phyloP scores from a whole-genome alignment of 2,329 filamentous ascomycete genomes.

The Triangularia setosa region DNA sequence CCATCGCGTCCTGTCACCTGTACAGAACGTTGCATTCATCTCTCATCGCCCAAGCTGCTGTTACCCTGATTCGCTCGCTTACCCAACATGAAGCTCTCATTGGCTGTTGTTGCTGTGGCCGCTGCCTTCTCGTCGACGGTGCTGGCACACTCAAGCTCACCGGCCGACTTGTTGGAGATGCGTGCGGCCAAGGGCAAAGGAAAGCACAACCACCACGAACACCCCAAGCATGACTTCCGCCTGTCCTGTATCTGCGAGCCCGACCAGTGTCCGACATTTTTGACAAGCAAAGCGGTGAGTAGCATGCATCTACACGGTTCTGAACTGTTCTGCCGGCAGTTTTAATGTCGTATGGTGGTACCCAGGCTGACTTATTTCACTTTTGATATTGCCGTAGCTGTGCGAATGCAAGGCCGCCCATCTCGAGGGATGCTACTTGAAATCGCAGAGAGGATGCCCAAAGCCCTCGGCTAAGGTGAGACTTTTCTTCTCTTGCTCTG shows the following conservation, averaged over 20 bases:
- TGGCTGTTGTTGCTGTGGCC: neutral
- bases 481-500: neutral
- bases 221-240: conserved; percentile 19
- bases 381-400: conserved; percentile 12
- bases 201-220: conserved; percentile 10
- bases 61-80: neutral
- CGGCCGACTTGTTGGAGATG: conserved; percentile 6
- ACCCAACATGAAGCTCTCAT: conserved; percentile 12
- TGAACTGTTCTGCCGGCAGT: neutral
- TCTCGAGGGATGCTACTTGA: conserved; percentile 19
- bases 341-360: neutral
- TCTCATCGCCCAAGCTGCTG: neutral
- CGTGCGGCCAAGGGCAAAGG: conserved; percentile 6
- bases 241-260: conserved; percentile 15
- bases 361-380: neutral
- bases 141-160: neutral
- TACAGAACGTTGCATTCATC: neutral
- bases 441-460: conserved; percentile 21
- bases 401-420: conserved; percentile 22
- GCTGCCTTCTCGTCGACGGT: neutral
- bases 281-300: conserved; percentile 22
- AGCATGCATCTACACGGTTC: neutral
- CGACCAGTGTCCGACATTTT: conserved; percentile 15
- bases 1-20: neutral
- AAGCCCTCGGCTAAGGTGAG: conserved; percentile 19